These are phyloP conservation scores for Andrographis paniculata DNA, from an alignment of 305 asterid species.

Conservation along the genomic window DNA sequence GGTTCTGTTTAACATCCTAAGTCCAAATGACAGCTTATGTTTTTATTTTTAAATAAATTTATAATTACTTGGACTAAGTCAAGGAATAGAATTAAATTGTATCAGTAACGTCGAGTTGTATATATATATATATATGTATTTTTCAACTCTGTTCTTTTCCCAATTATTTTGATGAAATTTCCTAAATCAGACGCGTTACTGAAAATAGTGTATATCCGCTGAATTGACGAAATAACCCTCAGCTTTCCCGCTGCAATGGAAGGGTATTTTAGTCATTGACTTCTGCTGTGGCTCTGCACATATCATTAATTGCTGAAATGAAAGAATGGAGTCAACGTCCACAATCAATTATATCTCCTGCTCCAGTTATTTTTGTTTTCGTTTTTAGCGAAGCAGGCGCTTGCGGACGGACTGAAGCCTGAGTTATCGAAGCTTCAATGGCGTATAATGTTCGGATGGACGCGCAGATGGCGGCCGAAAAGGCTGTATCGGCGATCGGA, in stretches of 20 bases:
- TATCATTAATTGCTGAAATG: not conserved
- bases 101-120: no score
- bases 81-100: no score
- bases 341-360: not conserved
- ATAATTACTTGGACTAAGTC: no score
- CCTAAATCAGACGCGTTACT: no score
- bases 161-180: no score
- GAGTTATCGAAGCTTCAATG: constrained; percentile 22
- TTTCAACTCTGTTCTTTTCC: no score
- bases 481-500: constrained; percentile 78
- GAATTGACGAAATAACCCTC: not conserved
- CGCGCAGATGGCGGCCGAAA: constrained; percentile 75
- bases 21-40: no score
- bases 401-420: not conserved
- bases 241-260: not conserved
- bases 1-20: no score
- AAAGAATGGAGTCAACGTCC: not conserved
- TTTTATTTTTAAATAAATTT: no score
- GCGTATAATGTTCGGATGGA: constrained; percentile 55
- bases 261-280: not conserved
- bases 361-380: not conserved
- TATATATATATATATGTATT: no score
- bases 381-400: not conserved
- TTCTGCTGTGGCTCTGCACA: not conserved
- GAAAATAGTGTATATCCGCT: no score